phyloP scores from a whole-genome alignment of 108 stramenopile species.

The Aurantiochytrium sp. region DNA sequence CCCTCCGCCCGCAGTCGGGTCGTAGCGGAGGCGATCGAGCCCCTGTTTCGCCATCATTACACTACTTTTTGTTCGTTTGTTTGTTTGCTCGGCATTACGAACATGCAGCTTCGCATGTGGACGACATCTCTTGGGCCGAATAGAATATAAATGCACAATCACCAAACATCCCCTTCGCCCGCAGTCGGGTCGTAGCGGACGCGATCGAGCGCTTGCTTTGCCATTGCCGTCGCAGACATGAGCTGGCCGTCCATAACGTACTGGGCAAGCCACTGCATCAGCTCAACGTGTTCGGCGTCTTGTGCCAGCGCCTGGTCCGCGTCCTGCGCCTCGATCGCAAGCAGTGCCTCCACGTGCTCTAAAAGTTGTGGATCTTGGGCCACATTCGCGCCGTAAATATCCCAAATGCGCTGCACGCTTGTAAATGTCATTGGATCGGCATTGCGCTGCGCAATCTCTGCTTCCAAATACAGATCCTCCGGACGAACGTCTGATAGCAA shows the following conservation, averaged over 20 bases:
- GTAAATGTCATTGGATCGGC: background rate
- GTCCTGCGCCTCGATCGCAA: background rate
- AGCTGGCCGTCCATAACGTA: constrained; percentile 2
- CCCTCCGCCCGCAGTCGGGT: too few species aligned
- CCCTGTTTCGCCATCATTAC: too few species aligned
- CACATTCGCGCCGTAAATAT: background rate
- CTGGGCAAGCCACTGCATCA: background rate
- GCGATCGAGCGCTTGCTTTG: background rate
- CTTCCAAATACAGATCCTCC: background rate
- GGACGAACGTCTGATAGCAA: background rate
- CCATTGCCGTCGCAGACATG: background rate
- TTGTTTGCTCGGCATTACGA: too few species aligned
- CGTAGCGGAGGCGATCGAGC: too few species aligned
- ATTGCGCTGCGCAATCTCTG: background rate
- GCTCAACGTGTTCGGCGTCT: background rate
- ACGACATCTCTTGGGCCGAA: too few species aligned
- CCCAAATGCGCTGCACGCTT: background rate
- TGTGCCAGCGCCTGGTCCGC: background rate
- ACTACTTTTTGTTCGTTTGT: too few species aligned
- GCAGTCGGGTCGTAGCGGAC: background rate
- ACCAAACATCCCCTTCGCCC: background rate
- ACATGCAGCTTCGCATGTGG: too few species aligned
- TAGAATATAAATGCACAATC: too few species aligned
- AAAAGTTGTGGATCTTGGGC: background rate
- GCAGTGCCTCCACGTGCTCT: background rate